A percentile compares a stretch with the other conserved stretches of the same genome.
Evolutionary conservation across 1,284 basidiomycete genomes (phyloP).

Genomic region (Cutaneotrichosporon cutaneum): DNA sequence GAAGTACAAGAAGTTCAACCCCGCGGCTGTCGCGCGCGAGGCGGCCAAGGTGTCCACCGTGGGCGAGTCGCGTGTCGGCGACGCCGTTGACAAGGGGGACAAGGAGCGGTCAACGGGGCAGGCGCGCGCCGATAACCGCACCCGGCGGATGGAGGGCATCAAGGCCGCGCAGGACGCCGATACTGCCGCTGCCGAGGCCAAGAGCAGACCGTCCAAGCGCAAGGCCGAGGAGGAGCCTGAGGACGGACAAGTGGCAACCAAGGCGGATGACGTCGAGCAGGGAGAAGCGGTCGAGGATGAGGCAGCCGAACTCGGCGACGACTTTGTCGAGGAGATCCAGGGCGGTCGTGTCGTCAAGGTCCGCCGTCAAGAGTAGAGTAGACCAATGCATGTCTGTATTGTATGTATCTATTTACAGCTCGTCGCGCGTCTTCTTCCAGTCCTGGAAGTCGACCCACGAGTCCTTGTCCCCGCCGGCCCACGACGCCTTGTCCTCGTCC

Average conservation of each 20-base stretch:
- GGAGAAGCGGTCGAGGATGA: conserved; percentile 27
- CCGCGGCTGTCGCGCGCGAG: conserved; percentile 24
- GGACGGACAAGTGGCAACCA: conserved; percentile 18
- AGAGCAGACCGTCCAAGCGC: conserved; percentile 18
- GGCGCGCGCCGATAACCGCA: conserved; percentile 17
- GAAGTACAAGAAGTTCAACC: conserved; percentile 43
- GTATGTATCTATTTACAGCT: conserved; percentile 16
- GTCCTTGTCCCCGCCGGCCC: conserved; percentile 30
- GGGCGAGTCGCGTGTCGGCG: neutral
- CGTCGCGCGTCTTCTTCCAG: conserved; percentile 18
- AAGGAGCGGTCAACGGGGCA: neutral
- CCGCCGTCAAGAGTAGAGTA: conserved; percentile 24
- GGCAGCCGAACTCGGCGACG: conserved; percentile 22
- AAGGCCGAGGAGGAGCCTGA: conserved; percentile 20
- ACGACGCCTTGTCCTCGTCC: neutral
- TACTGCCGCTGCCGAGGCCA: neutral
- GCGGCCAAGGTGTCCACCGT: conserved; percentile 17
- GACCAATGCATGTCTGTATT: conserved; percentile 9
- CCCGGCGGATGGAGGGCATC: conserved; percentile 16
- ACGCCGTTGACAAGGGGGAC: neutral
- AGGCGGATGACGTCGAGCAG: conserved; percentile 18
- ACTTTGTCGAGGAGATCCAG: conserved; percentile 24
- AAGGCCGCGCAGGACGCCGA: conserved; percentile 10
- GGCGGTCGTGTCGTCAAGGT: conserved; percentile 25
- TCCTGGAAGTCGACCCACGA: conserved; percentile 37